Evolutionary conservation across 1,284 basidiomycete genomes (phyloP).

Genomic region (Ceratobasidium papillatum): DNA sequence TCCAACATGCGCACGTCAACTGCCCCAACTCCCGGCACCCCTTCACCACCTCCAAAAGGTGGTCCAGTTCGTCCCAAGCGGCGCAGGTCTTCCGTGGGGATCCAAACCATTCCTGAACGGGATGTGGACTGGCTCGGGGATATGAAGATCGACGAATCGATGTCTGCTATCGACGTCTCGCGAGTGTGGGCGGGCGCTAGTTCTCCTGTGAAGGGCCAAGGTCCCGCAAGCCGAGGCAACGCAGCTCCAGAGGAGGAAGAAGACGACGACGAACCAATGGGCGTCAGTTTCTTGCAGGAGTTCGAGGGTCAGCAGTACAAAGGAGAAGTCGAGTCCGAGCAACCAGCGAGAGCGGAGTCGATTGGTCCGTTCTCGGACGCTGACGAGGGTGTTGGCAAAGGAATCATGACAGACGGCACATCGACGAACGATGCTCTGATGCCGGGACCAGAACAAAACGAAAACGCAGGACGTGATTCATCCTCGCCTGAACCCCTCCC

Average conservation of each 20-base stretch:
- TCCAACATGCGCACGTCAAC: not conserved
- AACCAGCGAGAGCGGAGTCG: not conserved
- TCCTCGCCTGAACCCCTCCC: not conserved
- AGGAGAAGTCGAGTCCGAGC: not conserved
- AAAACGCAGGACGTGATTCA: not conserved
- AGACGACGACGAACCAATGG: not conserved
- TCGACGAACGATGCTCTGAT: not conserved
- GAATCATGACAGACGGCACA: not conserved
- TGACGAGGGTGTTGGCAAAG: not conserved
- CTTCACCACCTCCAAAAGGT: not conserved
- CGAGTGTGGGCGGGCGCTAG: constrained; percentile 7
- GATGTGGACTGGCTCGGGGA: constrained; percentile 28
- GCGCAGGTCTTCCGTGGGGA: not conserved
- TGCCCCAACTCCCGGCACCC: not conserved
- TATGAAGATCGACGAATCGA: constrained; percentile 9
- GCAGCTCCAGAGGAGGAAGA: not conserved
- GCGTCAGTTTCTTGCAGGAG: constrained; percentile 7
- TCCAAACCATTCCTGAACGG: constrained; percentile 5
- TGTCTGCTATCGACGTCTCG: constrained; percentile 29
- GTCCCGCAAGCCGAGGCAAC: not conserved
- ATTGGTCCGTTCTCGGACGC: not conserved
- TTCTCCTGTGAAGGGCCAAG: not conserved
- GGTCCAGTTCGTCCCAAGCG: constrained; percentile 1
- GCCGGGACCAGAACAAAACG: not conserved
- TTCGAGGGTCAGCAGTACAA: not conserved